A percentile compares a stretch with the other conserved stretches of the same genome.
Conservation (phyloP, 352 stramenopile genomes). For the Phytophthora podocarpi region DNA sequence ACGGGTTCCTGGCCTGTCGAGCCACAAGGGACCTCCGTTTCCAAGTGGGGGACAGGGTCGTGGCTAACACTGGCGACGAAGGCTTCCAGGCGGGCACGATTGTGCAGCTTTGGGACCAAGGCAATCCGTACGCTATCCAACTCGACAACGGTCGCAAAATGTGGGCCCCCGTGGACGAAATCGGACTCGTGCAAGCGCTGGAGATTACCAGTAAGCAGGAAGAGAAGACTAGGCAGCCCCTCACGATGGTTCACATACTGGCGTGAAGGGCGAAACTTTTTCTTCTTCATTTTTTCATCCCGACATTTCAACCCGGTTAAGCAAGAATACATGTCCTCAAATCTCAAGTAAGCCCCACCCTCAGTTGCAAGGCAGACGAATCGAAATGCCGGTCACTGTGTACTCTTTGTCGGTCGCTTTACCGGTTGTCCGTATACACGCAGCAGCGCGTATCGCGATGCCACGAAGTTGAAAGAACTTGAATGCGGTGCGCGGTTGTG, state of each 20-base stretch:
- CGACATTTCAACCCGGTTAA: not conserved
- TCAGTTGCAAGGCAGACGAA: slow-evolving; percentile 15
- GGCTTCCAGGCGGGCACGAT: slow-evolving; percentile 47
- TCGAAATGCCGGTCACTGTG: slow-evolving; percentile 13
- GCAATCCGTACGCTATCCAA: slow-evolving; percentile 55
- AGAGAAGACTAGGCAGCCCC: slow-evolving; percentile 12
- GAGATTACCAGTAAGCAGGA: slow-evolving; percentile 16
- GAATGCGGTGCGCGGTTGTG: slow-evolving; percentile 17
- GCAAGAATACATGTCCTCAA: not conserved
- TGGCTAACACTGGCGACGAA: slow-evolving; percentile 40
- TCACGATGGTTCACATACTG: slow-evolving; percentile 34
- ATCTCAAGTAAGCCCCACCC: not conserved
- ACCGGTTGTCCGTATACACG: slow-evolving; percentile 3
- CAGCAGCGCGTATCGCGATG: not conserved
- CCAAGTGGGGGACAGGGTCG: slow-evolving; percentile 45
- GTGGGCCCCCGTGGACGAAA: slow-evolving; percentile 51
- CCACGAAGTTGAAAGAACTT: slow-evolving; percentile 17
- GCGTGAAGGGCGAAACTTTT: slow-evolving; percentile 9
- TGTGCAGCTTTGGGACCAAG: slow-evolving; percentile 55
- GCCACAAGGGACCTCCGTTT: slow-evolving; percentile 43
- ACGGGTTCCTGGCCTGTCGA: slow-evolving; percentile 51
- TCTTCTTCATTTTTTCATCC: not conserved
- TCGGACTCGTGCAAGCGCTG: slow-evolving; percentile 36
- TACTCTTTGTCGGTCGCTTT: slow-evolving; percentile 8
- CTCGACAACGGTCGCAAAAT: slow-evolving; percentile 44